Base-by-base conservation (phyloP, 2,329 filamentous ascomycete species). In the Aurifilum marmelostoma region DNA sequence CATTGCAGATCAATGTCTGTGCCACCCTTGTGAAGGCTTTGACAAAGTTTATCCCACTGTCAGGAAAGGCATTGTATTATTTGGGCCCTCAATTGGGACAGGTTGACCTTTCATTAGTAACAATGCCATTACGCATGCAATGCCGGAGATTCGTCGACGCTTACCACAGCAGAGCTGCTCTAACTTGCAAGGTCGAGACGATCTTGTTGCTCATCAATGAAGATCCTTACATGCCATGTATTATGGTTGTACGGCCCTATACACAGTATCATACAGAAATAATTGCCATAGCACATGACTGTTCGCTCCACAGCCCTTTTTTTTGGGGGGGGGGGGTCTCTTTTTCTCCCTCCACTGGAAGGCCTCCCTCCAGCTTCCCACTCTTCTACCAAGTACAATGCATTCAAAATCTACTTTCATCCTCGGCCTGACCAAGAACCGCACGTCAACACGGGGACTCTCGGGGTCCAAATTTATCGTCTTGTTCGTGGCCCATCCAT, bases 401-500 rank as follows among this genome's bases (percentile, higher is more conserved):
- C n/a, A n/a, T n/a, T n/a, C n/a, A n/a, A n/a, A n/a, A n/a, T n/a
- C n/a, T n/a, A 12, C 4, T 6, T 14, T n/a, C n/a, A n/a, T 2
- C 24, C 27, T 56, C 52, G 16, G 24, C 52, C 52, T 16, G 52
- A 6, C 52, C 24, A 16, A 29, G 52, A 14, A 54, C 8, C 24
- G 27, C n/a, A 56, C 12, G 4, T 29, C 52, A 29, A 32, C 16
- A 27, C 3, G 24, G 52, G 2, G 27, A 3, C 12, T 29, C 27
- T 56, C 52, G 52, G 52, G 52, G 24, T 56, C 24, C 52, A 29
- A 32, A 56, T 56, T 54, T 16, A 18, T 59, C 29, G 37, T 59
- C 27, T 11, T 37, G 32, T 16, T 37, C 32, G 16, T 59, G 56
- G 56, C 56, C 29, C 32, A 37, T 37, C 29, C 32, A 37, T 37